phyloP scores from a whole-genome alignment of 1,284 basidiomycete species.

The Irpex sp. region DNA sequence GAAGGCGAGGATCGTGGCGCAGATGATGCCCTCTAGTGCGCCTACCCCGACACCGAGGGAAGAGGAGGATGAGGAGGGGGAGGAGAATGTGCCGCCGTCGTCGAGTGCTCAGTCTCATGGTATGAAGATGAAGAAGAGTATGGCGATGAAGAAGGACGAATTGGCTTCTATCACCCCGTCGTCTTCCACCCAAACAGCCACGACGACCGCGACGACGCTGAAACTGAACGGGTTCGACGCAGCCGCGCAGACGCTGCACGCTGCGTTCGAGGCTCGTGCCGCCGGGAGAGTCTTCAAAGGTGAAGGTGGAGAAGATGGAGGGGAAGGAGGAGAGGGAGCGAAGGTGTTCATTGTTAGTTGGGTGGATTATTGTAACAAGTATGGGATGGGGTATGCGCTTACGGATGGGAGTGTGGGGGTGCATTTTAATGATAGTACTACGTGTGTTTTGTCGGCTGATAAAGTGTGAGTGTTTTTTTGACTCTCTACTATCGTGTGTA shows the following conservation, averaged over 20 bases:
- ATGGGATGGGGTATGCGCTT: conserved; percentile 96
- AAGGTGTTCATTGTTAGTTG: conserved; percentile 93
- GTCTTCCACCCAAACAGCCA: no score
- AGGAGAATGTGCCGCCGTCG: conserved; percentile 13
- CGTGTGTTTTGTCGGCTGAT: conserved; percentile 78
- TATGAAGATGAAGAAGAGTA: conserved; percentile 25
- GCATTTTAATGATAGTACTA: conserved; percentile 95
- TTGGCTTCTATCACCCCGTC: background rate
- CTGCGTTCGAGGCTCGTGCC: conserved; percentile 67
- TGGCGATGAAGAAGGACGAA: conserved; percentile 11
- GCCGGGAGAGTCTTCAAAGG: conserved; percentile 60
- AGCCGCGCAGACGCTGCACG: conserved; percentile 59
- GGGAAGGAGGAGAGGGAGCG: conserved; percentile 56
- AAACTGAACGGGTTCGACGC: conserved; percentile 62
- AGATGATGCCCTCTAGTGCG: conserved; percentile 70
- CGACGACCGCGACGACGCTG: no score
- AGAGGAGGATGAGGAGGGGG: conserved; percentile 42
- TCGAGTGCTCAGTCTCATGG: conserved; percentile 17
- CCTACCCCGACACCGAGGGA: conserved; percentile 21
- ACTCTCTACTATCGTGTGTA: conserved; percentile 3
- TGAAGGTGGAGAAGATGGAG: conserved; percentile 47
- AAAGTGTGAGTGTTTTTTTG: conserved; percentile 57
- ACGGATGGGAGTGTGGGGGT: conserved; percentile 94
- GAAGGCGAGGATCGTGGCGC: conserved; percentile 85
- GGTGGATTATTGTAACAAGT: conserved; percentile 98